Percentiles rank a stretch among this genome's conserved stretches.
These are phyloP conservation scores for Sporothrix dimorphospora DNA, from an alignment of 2,329 filamentous ascomycete species.

Conservation along the genomic window DNA sequence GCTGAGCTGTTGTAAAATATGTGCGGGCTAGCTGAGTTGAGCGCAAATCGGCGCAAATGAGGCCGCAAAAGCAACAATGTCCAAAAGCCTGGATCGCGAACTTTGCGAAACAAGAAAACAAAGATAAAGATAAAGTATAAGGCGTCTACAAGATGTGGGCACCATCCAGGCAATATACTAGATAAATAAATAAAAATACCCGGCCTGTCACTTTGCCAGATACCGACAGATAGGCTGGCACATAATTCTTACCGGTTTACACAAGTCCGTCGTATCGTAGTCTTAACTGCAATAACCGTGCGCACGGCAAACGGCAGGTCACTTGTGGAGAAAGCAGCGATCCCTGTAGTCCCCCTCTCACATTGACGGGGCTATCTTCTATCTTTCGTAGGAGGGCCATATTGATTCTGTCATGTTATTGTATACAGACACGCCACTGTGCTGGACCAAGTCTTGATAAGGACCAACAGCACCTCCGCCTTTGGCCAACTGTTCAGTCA, in stretches of 20 bases:
- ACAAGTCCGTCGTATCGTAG: not conserved
- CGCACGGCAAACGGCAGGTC: slow-evolving; percentile 3
- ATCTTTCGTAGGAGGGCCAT: slow-evolving; percentile 4
- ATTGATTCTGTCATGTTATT: too few relatives aligned
- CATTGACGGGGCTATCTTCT: not conserved
- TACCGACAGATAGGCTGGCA: not conserved
- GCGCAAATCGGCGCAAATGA: not conserved
- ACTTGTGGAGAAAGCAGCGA: slow-evolving; percentile 1
- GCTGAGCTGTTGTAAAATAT: not conserved
- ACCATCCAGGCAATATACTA: not conserved
- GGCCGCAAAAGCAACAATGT: not conserved
- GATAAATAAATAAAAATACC: not conserved
- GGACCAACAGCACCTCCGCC: not conserved
- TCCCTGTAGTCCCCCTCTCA: not conserved
- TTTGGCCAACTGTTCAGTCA: not conserved
- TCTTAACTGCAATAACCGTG: not conserved
- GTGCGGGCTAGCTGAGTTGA: not conserved
- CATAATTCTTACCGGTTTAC: not conserved
- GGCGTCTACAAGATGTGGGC: not conserved
- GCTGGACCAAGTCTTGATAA: not conserved
- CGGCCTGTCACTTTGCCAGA: not conserved
- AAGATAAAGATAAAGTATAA: not conserved
- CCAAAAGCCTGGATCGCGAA: not conserved
- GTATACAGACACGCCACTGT: not conserved
- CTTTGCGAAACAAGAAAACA: not conserved